Evolutionary conservation across 2,329 filamentous ascomycete species (phyloP).

Genomic region (Phialocephala sp.): DNA sequence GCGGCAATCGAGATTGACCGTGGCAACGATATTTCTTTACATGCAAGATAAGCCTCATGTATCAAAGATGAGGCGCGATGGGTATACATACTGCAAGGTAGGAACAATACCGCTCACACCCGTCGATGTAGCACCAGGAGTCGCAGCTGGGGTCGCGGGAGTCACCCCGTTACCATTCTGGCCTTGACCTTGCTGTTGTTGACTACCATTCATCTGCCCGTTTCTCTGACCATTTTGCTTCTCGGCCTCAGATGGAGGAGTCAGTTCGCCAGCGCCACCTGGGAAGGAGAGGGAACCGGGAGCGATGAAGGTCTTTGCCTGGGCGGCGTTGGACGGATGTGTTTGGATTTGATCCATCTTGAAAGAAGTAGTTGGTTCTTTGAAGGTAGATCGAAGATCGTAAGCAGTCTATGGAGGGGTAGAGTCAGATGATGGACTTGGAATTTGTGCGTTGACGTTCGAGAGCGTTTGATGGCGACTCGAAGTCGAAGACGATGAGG

Average conservation of each 20-base stretch:
- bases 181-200: conserved; percentile 63
- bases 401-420: conserved; percentile 10
- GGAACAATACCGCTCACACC: conserved; percentile 89
- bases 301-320: conserved; percentile 95
- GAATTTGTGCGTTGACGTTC: conserved; percentile 22
- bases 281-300: conserved; percentile 93
- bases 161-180: conserved; percentile 78
- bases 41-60: conserved; percentile 58
- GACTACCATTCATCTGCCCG: conserved; percentile 53
- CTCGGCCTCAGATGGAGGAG: conserved; percentile 78
- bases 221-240: conserved; percentile 57
- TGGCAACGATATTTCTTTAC: conserved; percentile 96
- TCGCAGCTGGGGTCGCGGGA: conserved; percentile 87
- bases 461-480: conserved; percentile 29
- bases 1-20: conserved; percentile 96
- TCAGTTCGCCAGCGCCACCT: conserved; percentile 80
- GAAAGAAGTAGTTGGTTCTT: conserved; percentile 39
- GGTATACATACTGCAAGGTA: conserved; percentile 92
- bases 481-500: conserved; percentile 22
- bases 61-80: conserved; percentile 44
- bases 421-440: conserved; percentile 38
- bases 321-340: conserved; percentile 86
- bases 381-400: conserved; percentile 28
- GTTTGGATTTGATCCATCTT: conserved; percentile 88
- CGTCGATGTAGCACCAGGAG: conserved; percentile 52